phyloP scores from a whole-genome alignment of 192 early-diverging fungal genomes.

The Phlyctochytrium arcticum region DNA sequence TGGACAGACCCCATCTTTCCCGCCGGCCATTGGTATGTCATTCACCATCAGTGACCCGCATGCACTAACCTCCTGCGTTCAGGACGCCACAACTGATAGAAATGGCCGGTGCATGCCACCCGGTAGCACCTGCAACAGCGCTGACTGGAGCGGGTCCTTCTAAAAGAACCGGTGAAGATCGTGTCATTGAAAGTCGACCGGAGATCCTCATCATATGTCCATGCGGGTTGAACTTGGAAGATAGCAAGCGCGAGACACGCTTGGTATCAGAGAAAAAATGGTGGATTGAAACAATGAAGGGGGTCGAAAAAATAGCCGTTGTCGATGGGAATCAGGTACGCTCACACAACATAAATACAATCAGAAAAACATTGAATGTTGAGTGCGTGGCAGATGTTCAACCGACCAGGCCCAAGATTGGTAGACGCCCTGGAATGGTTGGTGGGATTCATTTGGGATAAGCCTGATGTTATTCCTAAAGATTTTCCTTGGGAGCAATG shows the following conservation, averaged over 20 bases:
- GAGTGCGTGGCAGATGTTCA: slow-evolving; percentile 39
- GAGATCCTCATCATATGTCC: slow-evolving; percentile 45
- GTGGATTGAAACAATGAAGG: slow-evolving; percentile 28
- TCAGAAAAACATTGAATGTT: neutral
- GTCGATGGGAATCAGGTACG: slow-evolving; percentile 51
- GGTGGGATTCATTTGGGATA: slow-evolving; percentile 41
- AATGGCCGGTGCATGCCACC: slow-evolving; percentile 44
- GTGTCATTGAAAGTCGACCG: slow-evolving; percentile 28
- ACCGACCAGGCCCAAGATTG: slow-evolving; percentile 51
- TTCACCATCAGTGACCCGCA: too few relatives aligned
- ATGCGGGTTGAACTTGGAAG: slow-evolving; percentile 46
- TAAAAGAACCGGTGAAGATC: slow-evolving; percentile 14
- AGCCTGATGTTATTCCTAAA: slow-evolving; percentile 31
- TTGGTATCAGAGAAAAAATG: slow-evolving; percentile 22
- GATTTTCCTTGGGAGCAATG: slow-evolving; percentile 40
- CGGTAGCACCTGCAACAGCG: slow-evolving; percentile 27
- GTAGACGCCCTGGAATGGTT: slow-evolving; percentile 55
- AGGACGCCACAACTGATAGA: slow-evolving; percentile 50
- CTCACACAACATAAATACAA: neutral
- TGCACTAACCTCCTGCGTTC: neutral
- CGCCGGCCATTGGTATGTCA: slow-evolving; percentile 43
- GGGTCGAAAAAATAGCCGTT: slow-evolving; percentile 31
- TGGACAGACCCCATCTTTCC: slow-evolving; percentile 54
- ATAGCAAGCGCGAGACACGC: slow-evolving; percentile 30
- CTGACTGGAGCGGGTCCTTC: slow-evolving; percentile 36